These are phyloP conservation scores for Penicillium ochrochloron DNA, from an alignment of 495 filamentous ascomycete species.

Conservation along the genomic window DNA sequence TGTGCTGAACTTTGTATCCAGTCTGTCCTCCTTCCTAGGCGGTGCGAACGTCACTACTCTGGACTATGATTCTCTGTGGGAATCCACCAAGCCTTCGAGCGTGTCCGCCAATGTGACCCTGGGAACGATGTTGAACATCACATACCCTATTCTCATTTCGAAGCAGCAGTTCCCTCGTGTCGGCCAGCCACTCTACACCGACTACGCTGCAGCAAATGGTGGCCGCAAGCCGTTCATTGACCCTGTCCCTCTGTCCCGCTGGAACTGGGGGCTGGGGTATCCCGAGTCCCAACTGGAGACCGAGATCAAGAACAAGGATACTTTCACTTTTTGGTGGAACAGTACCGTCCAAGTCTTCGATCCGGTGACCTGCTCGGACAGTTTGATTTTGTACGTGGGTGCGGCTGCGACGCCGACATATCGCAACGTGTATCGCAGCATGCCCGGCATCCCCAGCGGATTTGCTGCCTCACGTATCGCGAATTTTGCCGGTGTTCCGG, in stretches of 20 bases:
- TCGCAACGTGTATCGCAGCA: constrained; percentile 16
- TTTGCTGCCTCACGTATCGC: constrained; percentile 51
- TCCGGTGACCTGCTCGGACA: background rate
- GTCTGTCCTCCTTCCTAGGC: background rate
- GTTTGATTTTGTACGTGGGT: background rate
- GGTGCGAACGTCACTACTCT: background rate
- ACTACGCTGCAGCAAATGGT: constrained; percentile 52
- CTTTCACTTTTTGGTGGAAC: constrained; percentile 60
- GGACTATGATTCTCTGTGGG: background rate
- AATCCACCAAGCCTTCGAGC: background rate
- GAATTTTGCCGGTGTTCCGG: constrained; percentile 55
- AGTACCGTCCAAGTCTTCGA: background rate
- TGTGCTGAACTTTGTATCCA: background rate
- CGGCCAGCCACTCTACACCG: constrained; percentile 50
- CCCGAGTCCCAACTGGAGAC: background rate
- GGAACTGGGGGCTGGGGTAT: constrained; percentile 54
- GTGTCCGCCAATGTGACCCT: background rate
- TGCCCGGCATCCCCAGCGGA: constrained; percentile 39
- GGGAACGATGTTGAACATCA: constrained; percentile 45
- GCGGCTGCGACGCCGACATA: background rate
- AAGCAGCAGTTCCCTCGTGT: background rate
- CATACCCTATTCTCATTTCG: background rate
- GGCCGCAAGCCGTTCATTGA: constrained; percentile 59
- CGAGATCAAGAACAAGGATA: constrained; percentile 44
- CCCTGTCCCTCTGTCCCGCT: constrained; percentile 58